Conservation (phyloP, 2,329 filamentous ascomycete genomes). For the Colletotrichum neosansevieriae region DNA sequence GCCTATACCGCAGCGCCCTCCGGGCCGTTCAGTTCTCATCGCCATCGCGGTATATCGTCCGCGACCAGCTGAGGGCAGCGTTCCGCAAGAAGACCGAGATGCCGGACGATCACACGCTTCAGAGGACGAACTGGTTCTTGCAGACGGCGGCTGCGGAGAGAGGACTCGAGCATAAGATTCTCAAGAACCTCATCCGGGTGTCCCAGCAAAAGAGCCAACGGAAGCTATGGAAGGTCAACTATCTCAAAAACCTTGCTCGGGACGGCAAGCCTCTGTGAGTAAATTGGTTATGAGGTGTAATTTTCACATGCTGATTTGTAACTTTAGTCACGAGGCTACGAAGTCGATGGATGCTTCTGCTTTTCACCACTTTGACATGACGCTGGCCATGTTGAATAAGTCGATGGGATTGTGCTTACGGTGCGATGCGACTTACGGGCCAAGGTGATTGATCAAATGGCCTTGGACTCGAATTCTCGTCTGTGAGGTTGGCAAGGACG, state of each 20-base stretch:
- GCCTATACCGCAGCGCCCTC: conserved; percentile 75
- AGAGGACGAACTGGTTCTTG: conserved; percentile 78
- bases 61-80: conserved; percentile 68
- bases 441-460: neutral
- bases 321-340: conserved; percentile 4
- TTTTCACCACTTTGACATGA: conserved; percentile 75
- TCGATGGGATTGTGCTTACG: conserved; percentile 76
- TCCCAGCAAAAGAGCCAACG: conserved; percentile 48
- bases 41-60: conserved; percentile 73
- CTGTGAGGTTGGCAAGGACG: neutral
- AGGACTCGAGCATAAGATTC: conserved; percentile 78
- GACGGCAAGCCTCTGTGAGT: conserved; percentile 42
- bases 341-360: conserved; percentile 47
- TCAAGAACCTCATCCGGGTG: conserved; percentile 74
- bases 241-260: conserved; percentile 3
- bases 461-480: neutral
- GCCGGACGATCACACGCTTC: conserved; percentile 65
- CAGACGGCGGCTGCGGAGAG: conserved; percentile 70
- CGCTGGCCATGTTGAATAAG: conserved; percentile 79
- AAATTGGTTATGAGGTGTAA: neutral
- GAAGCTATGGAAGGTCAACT: conserved; percentile 46
- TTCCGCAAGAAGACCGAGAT: conserved; percentile 64
- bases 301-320: conserved; percentile 3
- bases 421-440: conserved; percentile 46
- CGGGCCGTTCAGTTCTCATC: conserved; percentile 78